phyloP scores from a whole-genome alignment of 768 basidiomycete genomes.

The Xerocomellus intermedius region DNA sequence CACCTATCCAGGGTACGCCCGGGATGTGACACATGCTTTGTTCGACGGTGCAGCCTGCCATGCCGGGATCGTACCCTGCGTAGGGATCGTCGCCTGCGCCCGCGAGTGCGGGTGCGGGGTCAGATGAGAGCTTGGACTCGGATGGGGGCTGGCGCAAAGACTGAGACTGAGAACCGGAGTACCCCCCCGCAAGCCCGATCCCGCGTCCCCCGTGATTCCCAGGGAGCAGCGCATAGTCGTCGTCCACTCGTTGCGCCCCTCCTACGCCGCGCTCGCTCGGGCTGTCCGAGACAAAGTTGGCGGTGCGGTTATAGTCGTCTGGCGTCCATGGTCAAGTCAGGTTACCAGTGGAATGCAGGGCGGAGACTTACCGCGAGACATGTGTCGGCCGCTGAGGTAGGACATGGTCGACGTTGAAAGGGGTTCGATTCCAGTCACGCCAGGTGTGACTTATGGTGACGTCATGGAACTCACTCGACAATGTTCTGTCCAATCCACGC shows the following conservation, averaged over 20 bases:
- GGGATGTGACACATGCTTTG: slow-evolving; percentile 8
- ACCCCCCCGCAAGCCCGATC: not conserved
- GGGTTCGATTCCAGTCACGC: not conserved
- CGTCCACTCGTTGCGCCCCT: not conserved
- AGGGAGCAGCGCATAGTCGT: not conserved
- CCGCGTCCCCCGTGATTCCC: slow-evolving; percentile 8
- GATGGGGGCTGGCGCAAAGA: not conserved
- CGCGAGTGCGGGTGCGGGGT: not conserved
- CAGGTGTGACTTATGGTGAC: not conserved
- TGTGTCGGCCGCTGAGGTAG: slow-evolving; percentile 5
- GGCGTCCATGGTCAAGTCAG: not conserved
- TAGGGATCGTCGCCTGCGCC: slow-evolving; percentile 12
- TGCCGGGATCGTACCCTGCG: slow-evolving; percentile 21
- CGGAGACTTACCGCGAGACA: slow-evolving; percentile 6
- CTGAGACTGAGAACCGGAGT: not conserved
- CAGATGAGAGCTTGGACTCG: not conserved
- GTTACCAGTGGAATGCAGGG: not conserved
- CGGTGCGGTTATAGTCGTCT: slow-evolving; percentile 4
- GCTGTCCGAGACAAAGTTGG: slow-evolving; percentile 6
- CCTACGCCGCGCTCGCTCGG: not conserved
- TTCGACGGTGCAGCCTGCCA: slow-evolving; percentile 18
- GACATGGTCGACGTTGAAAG: not conserved
- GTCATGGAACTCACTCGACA: not conserved
- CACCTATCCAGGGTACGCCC: slow-evolving; percentile 1
- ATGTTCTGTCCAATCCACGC: too few species aligned